These are phyloP conservation scores for Pachysolen tannophilus DNA, from an alignment of 805 yeast species.

Conservation along the genomic window DNA sequence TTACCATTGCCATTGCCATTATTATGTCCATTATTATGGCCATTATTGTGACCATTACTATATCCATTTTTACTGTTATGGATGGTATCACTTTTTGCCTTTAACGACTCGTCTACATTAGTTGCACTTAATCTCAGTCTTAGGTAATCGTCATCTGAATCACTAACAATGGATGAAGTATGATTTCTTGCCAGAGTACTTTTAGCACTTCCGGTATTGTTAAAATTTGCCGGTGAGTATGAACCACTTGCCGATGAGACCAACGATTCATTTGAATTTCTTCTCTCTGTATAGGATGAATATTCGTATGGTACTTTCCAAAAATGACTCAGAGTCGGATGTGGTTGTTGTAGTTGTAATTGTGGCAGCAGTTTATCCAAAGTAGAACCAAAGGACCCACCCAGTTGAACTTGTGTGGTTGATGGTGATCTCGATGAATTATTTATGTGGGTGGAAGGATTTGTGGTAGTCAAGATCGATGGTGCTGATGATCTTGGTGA, in stretches of 20 bases:
- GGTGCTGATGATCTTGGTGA: neutral
- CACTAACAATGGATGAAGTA: slow-evolving; percentile 13
- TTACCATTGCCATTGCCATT: too few relatives aligned
- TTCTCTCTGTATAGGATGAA: slow-evolving; percentile 29
- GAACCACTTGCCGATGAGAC: slow-evolving; percentile 37
- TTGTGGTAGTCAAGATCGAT: neutral
- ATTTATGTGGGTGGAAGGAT: neutral
- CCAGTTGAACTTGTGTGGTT: too few relatives aligned
- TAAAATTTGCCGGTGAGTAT: slow-evolving; percentile 19
- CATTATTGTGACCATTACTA: neutral
- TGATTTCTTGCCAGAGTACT: slow-evolving; percentile 8
- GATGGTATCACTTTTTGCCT: slow-evolving; percentile 1
- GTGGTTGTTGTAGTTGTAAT: neutral
- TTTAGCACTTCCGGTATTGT: slow-evolving; percentile 6
- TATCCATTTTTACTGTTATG: slow-evolving; percentile 2
- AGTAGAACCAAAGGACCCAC: too few relatives aligned
- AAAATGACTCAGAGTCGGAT: slow-evolving; percentile 33
- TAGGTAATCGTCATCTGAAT: slow-evolving; percentile 9
- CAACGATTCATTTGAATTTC: slow-evolving; percentile 43
- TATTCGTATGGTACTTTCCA: slow-evolving; percentile 60
- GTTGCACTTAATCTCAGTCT: slow-evolving; percentile 8
- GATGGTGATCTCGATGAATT: too few relatives aligned
- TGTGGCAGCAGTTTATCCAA: neutral
- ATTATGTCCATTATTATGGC: neutral
- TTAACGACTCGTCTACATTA: slow-evolving; percentile 12